Conservation (phyloP, 2,329 filamentous ascomycete species). For the Tolypocladium paradoxum region DNA sequence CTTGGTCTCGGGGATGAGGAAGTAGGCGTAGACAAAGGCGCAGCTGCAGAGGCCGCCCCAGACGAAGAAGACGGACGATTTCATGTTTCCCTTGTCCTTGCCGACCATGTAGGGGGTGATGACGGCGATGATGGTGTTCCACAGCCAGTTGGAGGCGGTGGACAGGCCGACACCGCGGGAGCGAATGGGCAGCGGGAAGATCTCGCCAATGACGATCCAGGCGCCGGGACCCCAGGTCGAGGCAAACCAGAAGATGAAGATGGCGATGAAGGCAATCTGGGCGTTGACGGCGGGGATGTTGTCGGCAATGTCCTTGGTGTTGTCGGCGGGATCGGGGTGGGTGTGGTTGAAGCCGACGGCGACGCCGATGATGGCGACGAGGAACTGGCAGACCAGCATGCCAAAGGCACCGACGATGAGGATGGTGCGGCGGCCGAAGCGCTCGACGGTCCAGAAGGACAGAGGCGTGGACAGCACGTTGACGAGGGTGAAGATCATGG, state of each 20-base stretch:
- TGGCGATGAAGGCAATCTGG: slow-evolving; percentile 79
- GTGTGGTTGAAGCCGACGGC: slow-evolving; percentile 44
- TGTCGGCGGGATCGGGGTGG: slow-evolving; percentile 32
- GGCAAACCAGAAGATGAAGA: slow-evolving; percentile 91
- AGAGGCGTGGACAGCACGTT: slow-evolving; percentile 79
- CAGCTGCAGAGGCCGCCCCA: slow-evolving; percentile 58
- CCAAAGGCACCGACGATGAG: slow-evolving; percentile 69
- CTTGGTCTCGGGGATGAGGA: slow-evolving; percentile 66
- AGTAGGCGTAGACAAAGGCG: slow-evolving; percentile 56
- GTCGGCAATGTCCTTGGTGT: slow-evolving; percentile 29
- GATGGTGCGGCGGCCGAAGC: slow-evolving; percentile 67
- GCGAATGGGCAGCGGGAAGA: slow-evolving; percentile 82
- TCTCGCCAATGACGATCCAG: slow-evolving; percentile 79
- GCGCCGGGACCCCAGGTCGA: slow-evolving; percentile 77
- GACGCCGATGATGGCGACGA: slow-evolving; percentile 68
- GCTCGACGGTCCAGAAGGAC: slow-evolving; percentile 81
- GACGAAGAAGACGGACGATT: slow-evolving; percentile 62
- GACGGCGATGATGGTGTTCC: slow-evolving; percentile 65
- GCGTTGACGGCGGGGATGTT: slow-evolving; percentile 50
- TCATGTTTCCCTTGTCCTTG: slow-evolving; percentile 50
- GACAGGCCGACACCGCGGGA: slow-evolving; percentile 79
- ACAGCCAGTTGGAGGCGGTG: slow-evolving; percentile 85
- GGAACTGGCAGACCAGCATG: slow-evolving; percentile 80
- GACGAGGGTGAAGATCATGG: slow-evolving; percentile 76
- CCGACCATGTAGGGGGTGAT: slow-evolving; percentile 66